phyloP scores from a whole-genome alignment of 2,329 filamentous ascomycete genomes.

The Neophaeococcomyces mojaviensis region DNA sequence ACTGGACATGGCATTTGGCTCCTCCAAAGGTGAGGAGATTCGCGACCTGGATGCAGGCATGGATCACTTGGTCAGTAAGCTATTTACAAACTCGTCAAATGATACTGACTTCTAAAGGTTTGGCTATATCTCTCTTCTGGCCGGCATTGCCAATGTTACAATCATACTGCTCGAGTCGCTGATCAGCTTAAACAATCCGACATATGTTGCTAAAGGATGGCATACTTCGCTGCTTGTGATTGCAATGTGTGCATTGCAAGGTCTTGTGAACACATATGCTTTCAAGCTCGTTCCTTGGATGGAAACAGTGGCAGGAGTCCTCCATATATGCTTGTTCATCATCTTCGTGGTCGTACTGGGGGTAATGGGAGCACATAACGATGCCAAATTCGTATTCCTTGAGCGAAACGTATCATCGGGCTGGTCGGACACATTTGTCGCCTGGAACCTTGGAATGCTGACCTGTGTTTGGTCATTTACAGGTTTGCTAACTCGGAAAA shows the following conservation, averaged over 20 bases:
- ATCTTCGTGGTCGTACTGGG: conserved; percentile 31
- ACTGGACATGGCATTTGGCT: conserved; percentile 34
- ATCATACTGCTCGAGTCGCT: not conserved
- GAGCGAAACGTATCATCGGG: conserved; percentile 25
- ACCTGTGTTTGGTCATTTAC: conserved; percentile 28
- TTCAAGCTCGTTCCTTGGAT: too few relatives aligned
- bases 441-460: conserved; percentile 33
- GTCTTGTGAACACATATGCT: too few relatives aligned
- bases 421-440: conserved; percentile 29
- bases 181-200: too few relatives aligned
- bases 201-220: too few relatives aligned
- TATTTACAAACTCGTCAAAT: too few relatives aligned
- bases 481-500: too few relatives aligned
- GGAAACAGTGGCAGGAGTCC: conserved; percentile 26
- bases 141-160: conserved; percentile 4
- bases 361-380: conserved; percentile 26
- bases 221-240: too few relatives aligned
- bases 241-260: too few relatives aligned
- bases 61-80: conserved; percentile 39
- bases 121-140: conserved; percentile 30
- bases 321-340: conserved; percentile 28
- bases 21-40: conserved; percentile 26
- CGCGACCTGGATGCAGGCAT: conserved; percentile 31
- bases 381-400: conserved; percentile 27
- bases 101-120: too few relatives aligned